These are phyloP conservation scores for Coniochaeta sp. DNA, from an alignment of 2,329 filamentous ascomycete genomes.

Conservation along the genomic window DNA sequence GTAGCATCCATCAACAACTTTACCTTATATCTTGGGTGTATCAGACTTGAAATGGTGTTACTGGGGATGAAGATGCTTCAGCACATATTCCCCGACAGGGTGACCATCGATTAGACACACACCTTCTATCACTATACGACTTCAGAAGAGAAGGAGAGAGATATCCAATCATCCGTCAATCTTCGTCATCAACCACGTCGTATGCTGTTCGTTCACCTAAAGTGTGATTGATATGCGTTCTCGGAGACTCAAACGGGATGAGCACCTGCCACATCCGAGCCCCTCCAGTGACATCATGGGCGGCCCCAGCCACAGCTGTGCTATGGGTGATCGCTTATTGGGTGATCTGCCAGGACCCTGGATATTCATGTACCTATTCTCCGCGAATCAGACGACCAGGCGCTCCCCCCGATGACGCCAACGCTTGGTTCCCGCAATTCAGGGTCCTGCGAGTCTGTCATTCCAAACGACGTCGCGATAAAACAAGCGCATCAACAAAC, in stretches of 20 bases:
- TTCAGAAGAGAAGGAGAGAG: too few relatives aligned
- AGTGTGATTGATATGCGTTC: neutral
- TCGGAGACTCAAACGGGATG: neutral
- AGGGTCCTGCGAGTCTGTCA: neutral
- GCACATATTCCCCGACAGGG: too few relatives aligned
- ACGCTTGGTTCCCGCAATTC: neutral
- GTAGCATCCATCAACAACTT: too few relatives aligned
- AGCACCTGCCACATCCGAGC: neutral
- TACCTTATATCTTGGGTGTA: too few relatives aligned
- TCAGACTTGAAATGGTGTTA: too few relatives aligned
- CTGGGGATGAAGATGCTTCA: too few relatives aligned
- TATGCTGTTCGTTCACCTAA: neutral
- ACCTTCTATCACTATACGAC: too few relatives aligned
- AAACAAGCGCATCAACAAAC: too few relatives aligned
- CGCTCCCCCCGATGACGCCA: neutral
- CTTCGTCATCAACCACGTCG: too few relatives aligned
- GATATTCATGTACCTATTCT: neutral
- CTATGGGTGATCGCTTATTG: neutral
- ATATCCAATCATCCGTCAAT: too few relatives aligned
- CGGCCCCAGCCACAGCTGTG: neutral
- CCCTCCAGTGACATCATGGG: neutral
- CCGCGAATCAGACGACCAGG: neutral
- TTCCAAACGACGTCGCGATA: neutral
- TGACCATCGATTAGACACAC: too few relatives aligned
- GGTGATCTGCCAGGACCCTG: neutral